Conservation (phyloP, 306 rosid species). For the Sesbania bispinosa region DNA sequence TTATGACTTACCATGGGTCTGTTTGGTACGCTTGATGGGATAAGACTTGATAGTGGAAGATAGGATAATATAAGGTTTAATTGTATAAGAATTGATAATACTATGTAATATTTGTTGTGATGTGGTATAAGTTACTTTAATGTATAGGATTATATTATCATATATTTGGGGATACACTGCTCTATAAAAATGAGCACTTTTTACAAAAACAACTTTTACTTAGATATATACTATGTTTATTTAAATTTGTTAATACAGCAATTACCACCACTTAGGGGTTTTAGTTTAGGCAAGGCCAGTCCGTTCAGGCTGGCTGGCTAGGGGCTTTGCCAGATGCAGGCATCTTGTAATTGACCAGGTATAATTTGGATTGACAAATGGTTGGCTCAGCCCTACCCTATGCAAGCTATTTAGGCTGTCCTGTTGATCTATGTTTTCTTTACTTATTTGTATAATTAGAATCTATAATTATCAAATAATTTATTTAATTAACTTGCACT, state of each 20-base stretch:
- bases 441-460: too few relatives aligned
- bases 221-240: not conserved
- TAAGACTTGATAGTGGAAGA: not conserved
- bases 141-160: not conserved
- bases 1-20: not conserved
- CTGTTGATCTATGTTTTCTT: too few relatives aligned
- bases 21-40: not conserved
- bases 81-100: not conserved
- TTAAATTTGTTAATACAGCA: too few relatives aligned
- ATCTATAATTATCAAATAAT: not conserved
- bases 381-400: not conserved
- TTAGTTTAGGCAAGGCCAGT: not conserved
- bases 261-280: not conserved
- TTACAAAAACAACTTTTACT: not conserved
- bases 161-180: not conserved
- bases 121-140: not conserved
- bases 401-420: not conserved
- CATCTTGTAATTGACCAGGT: too few relatives aligned
- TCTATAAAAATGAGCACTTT: not conserved
- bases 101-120: not conserved
- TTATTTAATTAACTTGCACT: not conserved
- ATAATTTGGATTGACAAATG: not conserved
- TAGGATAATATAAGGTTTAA: not conserved
- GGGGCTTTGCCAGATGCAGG: not conserved
- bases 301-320: not conserved